phyloP scores from a whole-genome alignment of 2,329 filamentous ascomycete genomes.

The Apiospora kogelbergensis region DNA sequence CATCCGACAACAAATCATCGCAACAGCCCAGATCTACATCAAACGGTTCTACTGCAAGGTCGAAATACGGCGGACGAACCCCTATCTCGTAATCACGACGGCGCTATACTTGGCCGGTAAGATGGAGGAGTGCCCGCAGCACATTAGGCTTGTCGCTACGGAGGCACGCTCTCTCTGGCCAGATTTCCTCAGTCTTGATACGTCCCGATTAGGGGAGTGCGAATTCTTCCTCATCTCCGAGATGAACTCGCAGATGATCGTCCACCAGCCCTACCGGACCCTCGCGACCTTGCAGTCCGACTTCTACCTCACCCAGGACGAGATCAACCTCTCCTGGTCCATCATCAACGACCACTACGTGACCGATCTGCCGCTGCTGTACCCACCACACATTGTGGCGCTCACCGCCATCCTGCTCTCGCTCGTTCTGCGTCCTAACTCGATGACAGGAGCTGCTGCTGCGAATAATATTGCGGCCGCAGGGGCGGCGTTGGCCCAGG shows the following conservation, averaged over 20 bases:
- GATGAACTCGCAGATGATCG: slow-evolving; percentile 84
- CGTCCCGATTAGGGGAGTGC: slow-evolving; percentile 85
- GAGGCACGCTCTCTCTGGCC: slow-evolving; percentile 87
- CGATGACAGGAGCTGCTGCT: slow-evolving; percentile 28
- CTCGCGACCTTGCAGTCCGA: slow-evolving; percentile 69
- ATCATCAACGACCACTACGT: slow-evolving; percentile 92
- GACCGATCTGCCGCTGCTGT: slow-evolving; percentile 84
- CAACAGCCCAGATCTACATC: slow-evolving; percentile 92
- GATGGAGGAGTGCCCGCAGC: slow-evolving; percentile 96
- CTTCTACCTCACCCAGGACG: slow-evolving; percentile 73
- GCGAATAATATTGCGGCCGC: slow-evolving; percentile 50
- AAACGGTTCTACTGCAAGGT: slow-evolving; percentile 91
- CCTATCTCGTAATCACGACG: slow-evolving; percentile 89
- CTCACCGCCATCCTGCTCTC: slow-evolving; percentile 82
- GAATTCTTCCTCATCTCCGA: slow-evolving; percentile 92
- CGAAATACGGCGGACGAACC: slow-evolving; percentile 89
- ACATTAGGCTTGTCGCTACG: slow-evolving; percentile 85
- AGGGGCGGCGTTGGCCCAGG: slow-evolving; percentile 48
- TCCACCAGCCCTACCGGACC: slow-evolving; percentile 88
- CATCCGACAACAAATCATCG: slow-evolving; percentile 86
- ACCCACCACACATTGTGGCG: slow-evolving; percentile 85
- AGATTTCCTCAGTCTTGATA: slow-evolving; percentile 73
- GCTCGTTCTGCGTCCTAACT: slow-evolving; percentile 71
- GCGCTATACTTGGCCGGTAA: slow-evolving; percentile 95
- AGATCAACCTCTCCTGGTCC: slow-evolving; percentile 73